A percentile compares a stretch with the other conserved stretches of the same genome.
Conservation (phyloP, 352 stramenopile genomes). For the Pythium diclinum region DNA sequence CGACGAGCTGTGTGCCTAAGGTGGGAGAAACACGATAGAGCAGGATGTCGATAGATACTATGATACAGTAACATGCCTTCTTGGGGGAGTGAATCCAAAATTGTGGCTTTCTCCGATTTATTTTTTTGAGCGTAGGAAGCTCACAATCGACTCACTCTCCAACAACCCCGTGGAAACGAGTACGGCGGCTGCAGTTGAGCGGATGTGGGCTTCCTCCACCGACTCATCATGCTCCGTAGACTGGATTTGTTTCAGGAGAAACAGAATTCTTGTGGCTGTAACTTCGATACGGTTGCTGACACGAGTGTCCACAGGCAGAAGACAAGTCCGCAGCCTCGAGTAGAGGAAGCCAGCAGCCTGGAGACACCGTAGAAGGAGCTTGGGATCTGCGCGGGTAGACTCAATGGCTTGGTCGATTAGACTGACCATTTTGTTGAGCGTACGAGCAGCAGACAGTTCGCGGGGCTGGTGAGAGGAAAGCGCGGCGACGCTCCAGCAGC, state of each 20-base stretch:
- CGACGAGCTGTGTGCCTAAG: slow-evolving; percentile 60
- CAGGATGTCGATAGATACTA: neutral
- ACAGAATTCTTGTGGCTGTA: slow-evolving; percentile 5
- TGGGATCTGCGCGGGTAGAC: neutral
- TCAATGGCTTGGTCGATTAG: slow-evolving; percentile 12
- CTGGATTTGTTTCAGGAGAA: slow-evolving; percentile 5
- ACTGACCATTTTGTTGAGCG: neutral
- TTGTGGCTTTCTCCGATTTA: neutral
- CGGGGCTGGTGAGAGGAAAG: neutral
- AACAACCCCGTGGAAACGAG: slow-evolving; percentile 3
- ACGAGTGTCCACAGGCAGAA: no score
- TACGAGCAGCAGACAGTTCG: neutral
- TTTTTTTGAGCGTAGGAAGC: slow-evolving; percentile 3
- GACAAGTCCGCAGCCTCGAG: neutral
- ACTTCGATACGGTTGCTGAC: slow-evolving; percentile 10
- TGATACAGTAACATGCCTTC: no score
- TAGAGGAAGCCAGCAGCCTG: neutral
- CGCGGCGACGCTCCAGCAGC: slow-evolving; percentile 16
- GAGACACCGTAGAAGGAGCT: neutral
- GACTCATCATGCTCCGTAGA: neutral
- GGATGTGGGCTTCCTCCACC: neutral
- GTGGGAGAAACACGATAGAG: neutral
- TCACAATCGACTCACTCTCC: slow-evolving; percentile 10
- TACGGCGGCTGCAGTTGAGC: neutral
- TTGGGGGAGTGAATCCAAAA: no score